Evolutionary conservation across 768 basidiomycete species (phyloP), one percentile per base, ranked within the genome.

Genomic region (Guyanaporus albipodus): DNA sequence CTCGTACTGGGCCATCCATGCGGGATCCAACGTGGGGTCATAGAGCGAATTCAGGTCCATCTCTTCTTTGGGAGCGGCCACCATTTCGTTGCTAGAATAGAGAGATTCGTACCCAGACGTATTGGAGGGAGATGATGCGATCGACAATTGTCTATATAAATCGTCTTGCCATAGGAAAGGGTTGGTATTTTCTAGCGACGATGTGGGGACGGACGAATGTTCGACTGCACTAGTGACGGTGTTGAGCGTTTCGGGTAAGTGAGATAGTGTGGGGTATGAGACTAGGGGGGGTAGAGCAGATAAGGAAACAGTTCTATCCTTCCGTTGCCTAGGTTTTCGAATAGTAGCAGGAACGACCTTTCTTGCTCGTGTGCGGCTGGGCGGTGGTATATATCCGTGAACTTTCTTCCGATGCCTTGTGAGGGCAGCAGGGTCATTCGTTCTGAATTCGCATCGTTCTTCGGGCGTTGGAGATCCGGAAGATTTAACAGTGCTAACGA

Each of bases 371-470:
- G 24, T 6, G 18, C 49, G 59, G 36, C 35, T 40, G 6, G 34
- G 36, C 2, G 40, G 49, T 10, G 64, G 58, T 11, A 55, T 18
- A 31, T 64, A 52, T 1, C 49, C 58, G 15, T 67, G 65, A 14
- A 17, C 19, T n/a, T 35, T 43, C 36, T 60, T 55, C 6, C 65
- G 52, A 37, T 67, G 60, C 34, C 44, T 62, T 6, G 65, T 48
- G 6, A 67, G 37, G 27, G 58, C 49, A 0, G 62, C 60, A 12
- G 65, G 60, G 31, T 64, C 60, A 4, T 46, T 18, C 2, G 64
- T 66, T 27, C 36, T 48, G 40, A 50, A 67, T 10, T 48, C 35
- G 37, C 63, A 65, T 0, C 19, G 47, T 17, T 41, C 18, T n/a
- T 44, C 29, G 4, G 9, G 6, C 17, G 29, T 12, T 6, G 46